phyloP scores from a whole-genome alignment of 2,329 filamentous ascomycete genomes.

The Clarireedia paspali region DNA sequence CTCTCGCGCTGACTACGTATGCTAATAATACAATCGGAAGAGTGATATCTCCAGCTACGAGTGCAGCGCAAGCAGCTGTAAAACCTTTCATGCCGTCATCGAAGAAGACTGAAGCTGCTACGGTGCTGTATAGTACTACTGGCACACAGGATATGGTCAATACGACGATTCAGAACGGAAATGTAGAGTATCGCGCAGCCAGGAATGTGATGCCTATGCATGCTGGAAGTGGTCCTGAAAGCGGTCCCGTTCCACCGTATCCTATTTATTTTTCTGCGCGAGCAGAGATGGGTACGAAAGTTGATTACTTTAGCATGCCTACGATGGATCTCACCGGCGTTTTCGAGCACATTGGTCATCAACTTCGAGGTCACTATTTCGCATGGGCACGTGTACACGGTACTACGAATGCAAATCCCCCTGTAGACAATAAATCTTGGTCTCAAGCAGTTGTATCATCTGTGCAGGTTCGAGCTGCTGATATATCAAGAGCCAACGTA shows the following conservation, averaged over 20 bases:
- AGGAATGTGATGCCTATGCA: slow-evolving; percentile 32
- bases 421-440: slow-evolving; percentile 38
- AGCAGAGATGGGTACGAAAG: slow-evolving; percentile 34
- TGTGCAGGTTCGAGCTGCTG: slow-evolving; percentile 38
- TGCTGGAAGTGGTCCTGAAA: slow-evolving; percentile 31
- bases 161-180: slow-evolving; percentile 29
- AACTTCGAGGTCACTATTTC: slow-evolving; percentile 55
- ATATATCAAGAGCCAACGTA: slow-evolving; percentile 12
- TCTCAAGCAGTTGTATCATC: slow-evolving; percentile 51
- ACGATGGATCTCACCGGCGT: slow-evolving; percentile 47
- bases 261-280: slow-evolving; percentile 44
- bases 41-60: slow-evolving; percentile 35
- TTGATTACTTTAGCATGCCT: slow-evolving; percentile 38
- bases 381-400: slow-evolving; percentile 46
- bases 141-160: slow-evolving; percentile 18
- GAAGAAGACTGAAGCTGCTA: slow-evolving; percentile 27
- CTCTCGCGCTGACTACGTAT: slow-evolving; percentile 42
- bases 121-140: slow-evolving; percentile 29
- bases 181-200: slow-evolving; percentile 31
- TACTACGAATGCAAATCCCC: slow-evolving; percentile 6
- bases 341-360: slow-evolving; percentile 43
- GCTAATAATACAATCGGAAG: slow-evolving; percentile 35
- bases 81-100: slow-evolving; percentile 27
- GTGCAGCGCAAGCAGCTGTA: slow-evolving; percentile 36
- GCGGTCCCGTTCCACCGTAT: slow-evolving; percentile 45